Percentiles rank a stretch among this genome's conserved stretches.
Evolutionary conservation across 2,329 filamentous ascomycete species (phyloP).

Genomic region (Monilinia vaccinii-corymbosi): DNA sequence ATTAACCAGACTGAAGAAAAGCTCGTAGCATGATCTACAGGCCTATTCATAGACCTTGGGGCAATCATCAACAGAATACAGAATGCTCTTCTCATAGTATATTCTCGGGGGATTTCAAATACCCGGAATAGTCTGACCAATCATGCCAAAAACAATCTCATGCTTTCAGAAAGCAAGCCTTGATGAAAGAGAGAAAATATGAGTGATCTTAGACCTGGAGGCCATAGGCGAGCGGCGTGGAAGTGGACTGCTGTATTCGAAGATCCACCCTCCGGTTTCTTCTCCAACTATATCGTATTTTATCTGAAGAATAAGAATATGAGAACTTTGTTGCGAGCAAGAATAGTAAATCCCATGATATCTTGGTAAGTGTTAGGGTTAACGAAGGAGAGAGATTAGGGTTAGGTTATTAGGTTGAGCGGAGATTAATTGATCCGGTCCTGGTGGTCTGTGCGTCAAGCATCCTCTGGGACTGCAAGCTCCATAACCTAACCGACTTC

Average conservation of each 20-base stretch:
- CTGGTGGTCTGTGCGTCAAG: too few relatives aligned
- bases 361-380: too few relatives aligned
- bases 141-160: not conserved
- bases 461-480: too few relatives aligned
- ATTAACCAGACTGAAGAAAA: not conserved
- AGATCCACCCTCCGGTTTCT: too few relatives aligned
- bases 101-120: not conserved
- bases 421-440: too few relatives aligned
- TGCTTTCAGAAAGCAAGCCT: not conserved
- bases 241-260: not conserved
- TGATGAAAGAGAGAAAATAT: not conserved
- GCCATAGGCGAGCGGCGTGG: not conserved
- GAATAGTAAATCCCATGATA: too few relatives aligned
- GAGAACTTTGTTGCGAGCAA: too few relatives aligned
- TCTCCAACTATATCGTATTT: too few relatives aligned
- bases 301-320: too few relatives aligned
- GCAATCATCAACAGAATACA: not conserved
- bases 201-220: not conserved
- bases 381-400: too few relatives aligned
- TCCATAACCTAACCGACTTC: too few relatives aligned
- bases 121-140: not conserved
- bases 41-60: not conserved
- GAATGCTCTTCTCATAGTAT: not conserved
- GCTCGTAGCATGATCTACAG: not conserved
- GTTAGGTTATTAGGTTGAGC: too few relatives aligned